phyloP scores from a whole-genome alignment of 2,329 filamentous ascomycete species.

The Dothistroma septosporum region DNA sequence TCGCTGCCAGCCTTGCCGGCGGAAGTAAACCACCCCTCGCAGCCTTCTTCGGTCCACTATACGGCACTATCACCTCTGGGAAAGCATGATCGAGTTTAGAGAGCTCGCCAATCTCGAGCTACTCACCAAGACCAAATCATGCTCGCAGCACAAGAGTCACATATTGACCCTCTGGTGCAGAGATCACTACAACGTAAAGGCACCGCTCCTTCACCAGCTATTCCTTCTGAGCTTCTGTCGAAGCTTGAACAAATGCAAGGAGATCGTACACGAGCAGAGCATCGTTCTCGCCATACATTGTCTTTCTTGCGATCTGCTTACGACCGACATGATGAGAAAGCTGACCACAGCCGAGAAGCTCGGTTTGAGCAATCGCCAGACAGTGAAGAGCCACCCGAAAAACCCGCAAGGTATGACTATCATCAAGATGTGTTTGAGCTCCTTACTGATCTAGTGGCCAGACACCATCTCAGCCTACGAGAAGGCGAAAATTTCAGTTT shows the following conservation, averaged over 20 bases:
- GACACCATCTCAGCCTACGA: slow-evolving; percentile 33
- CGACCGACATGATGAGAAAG: slow-evolving; percentile 4
- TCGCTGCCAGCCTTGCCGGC: slow-evolving; percentile 6
- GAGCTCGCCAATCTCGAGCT: slow-evolving; percentile 7
- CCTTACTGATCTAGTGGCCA: slow-evolving; percentile 9
- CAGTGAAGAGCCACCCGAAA: background rate
- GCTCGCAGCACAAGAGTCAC: background rate
- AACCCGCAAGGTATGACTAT: background rate
- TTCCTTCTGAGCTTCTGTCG: background rate
- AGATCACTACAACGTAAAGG: background rate
- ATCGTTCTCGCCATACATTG: background rate
- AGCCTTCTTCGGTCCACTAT: background rate
- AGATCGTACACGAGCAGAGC: background rate
- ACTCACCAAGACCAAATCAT: background rate
- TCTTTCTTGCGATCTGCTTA: slow-evolving; percentile 8
- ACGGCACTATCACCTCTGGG: background rate
- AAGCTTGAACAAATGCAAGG: slow-evolving; percentile 2
- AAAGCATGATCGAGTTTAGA: slow-evolving; percentile 15
- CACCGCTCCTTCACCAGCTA: background rate
- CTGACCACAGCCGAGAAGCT: background rate
- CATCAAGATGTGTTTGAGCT: too few relatives aligned
- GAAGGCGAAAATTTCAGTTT: slow-evolving; percentile 40
- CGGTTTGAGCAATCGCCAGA: background rate
- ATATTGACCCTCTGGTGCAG: background rate
- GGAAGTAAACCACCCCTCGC: background rate